phyloP scores from a whole-genome alignment of 1,139 yeast genomes.

The Yamadazyma trypodendri region DNA sequence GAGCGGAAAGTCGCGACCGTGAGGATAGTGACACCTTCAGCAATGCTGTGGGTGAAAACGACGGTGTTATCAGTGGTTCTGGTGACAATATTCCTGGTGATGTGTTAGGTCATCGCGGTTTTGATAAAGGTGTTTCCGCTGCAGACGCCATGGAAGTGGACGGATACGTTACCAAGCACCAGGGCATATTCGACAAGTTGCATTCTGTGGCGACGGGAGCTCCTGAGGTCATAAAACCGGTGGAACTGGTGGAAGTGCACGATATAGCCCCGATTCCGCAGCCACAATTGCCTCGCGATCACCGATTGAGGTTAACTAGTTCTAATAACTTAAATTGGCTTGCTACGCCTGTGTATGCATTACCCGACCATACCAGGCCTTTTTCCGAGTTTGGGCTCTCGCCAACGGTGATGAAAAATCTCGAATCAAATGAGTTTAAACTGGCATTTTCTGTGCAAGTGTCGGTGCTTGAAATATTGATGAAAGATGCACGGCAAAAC shows the following conservation, averaged over 20 bases:
- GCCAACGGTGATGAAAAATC: constrained; percentile 43
- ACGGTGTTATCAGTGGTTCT: background rate
- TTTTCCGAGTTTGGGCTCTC: constrained; percentile 44
- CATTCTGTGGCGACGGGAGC: constrained; percentile 14
- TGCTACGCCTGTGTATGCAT: constrained; percentile 58
- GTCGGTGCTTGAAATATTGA: constrained; percentile 57
- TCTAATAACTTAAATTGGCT: constrained; percentile 61
- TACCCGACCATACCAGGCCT: constrained; percentile 40
- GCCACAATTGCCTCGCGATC: constrained; percentile 62
- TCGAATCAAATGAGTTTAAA: constrained; percentile 43
- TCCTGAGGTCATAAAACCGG: constrained; percentile 12
- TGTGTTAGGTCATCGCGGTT: background rate
- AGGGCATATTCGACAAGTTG: constrained; percentile 29
- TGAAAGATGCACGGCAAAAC: constrained; percentile 47
- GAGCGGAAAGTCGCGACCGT: background rate
- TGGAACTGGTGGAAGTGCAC: constrained; percentile 32
- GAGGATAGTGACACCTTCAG: background rate
- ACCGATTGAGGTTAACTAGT: constrained; percentile 38
- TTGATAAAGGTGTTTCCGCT: background rate
- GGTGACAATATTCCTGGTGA: background rate
- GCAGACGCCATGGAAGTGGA: constrained; percentile 2
- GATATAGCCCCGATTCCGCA: constrained; percentile 83
- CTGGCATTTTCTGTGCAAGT: constrained; percentile 80
- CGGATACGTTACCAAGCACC: constrained; percentile 25
- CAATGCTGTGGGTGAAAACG: background rate